Conservation (phyloP, 495 filamentous ascomycete species). For the Bacidia gigantensis region DNA sequence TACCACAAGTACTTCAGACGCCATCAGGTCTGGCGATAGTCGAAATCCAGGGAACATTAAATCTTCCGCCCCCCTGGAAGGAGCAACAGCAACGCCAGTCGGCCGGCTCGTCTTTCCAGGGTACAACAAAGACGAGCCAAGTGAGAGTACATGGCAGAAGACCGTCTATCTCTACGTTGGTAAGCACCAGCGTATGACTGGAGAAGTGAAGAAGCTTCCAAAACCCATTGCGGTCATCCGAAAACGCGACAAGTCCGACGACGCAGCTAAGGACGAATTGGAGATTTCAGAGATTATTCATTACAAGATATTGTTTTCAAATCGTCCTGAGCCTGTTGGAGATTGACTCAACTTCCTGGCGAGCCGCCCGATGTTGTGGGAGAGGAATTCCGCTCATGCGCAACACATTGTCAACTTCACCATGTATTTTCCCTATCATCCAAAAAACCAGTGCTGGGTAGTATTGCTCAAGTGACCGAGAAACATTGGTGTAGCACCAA, state of each 20-base stretch:
- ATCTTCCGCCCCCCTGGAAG: slow-evolving; percentile 37
- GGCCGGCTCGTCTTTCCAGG: slow-evolving; percentile 72
- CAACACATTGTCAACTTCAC: background rate
- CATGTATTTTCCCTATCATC: no score
- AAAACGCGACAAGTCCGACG: slow-evolving; percentile 24
- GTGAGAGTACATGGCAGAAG: slow-evolving; percentile 66
- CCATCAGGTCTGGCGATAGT: slow-evolving; percentile 62
- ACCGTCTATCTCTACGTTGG: slow-evolving; percentile 77
- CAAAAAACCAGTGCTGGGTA: no score
- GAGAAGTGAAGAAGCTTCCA: slow-evolving; percentile 74
- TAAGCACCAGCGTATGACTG: slow-evolving; percentile 74
- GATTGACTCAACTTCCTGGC: slow-evolving; percentile 3
- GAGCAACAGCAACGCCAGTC: slow-evolving; percentile 35
- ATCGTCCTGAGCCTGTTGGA: slow-evolving; percentile 74
- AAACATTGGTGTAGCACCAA: no score
- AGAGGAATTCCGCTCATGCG: background rate
- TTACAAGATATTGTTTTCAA: slow-evolving; percentile 79
- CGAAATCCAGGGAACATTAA: slow-evolving; percentile 81
- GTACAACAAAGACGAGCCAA: slow-evolving; percentile 36
- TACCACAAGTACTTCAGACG: slow-evolving; percentile 77
- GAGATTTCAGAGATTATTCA: slow-evolving; percentile 73
- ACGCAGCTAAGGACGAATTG: slow-evolving; percentile 32
- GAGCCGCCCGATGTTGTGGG: background rate
- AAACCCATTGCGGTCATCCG: slow-evolving; percentile 68
- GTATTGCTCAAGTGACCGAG: no score